A percentile compares a stretch with the other conserved stretches of the same genome.
These are phyloP conservation scores for Prunus armeniaca DNA, from an alignment of 306 rosid species.

Conservation along the genomic window DNA sequence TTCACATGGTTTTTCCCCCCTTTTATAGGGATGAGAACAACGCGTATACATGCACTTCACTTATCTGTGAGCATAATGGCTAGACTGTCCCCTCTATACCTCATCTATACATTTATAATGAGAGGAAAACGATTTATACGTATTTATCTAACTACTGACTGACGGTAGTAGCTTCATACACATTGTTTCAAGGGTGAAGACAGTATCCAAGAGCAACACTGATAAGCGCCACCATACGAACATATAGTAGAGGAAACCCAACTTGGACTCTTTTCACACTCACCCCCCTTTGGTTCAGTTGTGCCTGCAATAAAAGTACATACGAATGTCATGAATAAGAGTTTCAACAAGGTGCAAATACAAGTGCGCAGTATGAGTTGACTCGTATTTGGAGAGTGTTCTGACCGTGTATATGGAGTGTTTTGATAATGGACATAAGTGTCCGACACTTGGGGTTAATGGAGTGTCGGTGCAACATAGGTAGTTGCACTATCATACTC, in stretches of 20 bases:
- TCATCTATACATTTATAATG: conserved; percentile 9
- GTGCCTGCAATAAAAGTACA: conserved; percentile 36
- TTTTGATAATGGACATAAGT: no score
- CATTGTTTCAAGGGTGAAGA: conserved; percentile 44
- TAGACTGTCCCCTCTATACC: not conserved
- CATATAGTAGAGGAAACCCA: conserved; percentile 76
- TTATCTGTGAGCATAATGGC: not conserved
- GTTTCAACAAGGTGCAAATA: not conserved
- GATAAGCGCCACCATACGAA: conserved; percentile 73
- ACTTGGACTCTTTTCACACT: conserved; percentile 52
- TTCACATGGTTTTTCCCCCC: not conserved
- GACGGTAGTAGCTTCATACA: not conserved
- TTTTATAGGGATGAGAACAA: not conserved
- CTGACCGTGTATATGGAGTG: no score
- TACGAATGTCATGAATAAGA: not conserved
- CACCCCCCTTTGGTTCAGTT: conserved; percentile 45
- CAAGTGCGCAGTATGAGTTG: not conserved
- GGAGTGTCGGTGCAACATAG: no score
- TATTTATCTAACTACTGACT: not conserved
- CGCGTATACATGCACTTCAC: not conserved
- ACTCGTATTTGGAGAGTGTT: no score
- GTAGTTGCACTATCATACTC: no score
- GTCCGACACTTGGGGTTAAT: no score
- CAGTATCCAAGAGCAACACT: conserved; percentile 63
- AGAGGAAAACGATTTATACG: conserved; percentile 7